Conservation (phyloP, 2,329 filamentous ascomycete genomes). For the Orbilia oligospora region DNA sequence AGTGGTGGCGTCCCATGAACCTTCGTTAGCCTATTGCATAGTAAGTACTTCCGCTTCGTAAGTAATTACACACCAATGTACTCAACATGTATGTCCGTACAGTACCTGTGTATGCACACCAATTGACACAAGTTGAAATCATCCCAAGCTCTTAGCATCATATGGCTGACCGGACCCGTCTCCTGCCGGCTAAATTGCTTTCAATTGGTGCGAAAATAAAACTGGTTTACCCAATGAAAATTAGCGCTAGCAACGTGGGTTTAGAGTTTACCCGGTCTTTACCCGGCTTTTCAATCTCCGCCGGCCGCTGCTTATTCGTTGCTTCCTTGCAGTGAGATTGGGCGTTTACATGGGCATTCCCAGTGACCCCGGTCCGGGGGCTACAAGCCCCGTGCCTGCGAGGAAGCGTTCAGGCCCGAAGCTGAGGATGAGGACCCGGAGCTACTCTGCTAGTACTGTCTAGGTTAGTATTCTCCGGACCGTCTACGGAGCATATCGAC, state of each 20-base stretch:
- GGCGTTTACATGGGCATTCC: slow-evolving; percentile 9
- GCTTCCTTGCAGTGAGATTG: slow-evolving; percentile 11
- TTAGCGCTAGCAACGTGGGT: slow-evolving; percentile 50
- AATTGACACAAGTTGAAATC: slow-evolving; percentile 2
- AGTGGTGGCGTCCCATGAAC: slow-evolving; percentile 53
- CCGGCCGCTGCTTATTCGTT: slow-evolving; percentile 22
- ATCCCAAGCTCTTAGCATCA: neutral
- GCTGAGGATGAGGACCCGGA: neutral
- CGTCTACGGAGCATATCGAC: slow-evolving; percentile 18
- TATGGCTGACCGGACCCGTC: slow-evolving; percentile 42
- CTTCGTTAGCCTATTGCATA: slow-evolving; percentile 3
- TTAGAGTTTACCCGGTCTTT: slow-evolving; percentile 58
- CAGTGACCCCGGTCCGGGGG: slow-evolving; percentile 33
- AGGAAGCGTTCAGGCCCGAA: neutral
- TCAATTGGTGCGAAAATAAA: slow-evolving; percentile 60
- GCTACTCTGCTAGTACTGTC: neutral
- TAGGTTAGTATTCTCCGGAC: slow-evolving; percentile 11
- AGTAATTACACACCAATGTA: no score
- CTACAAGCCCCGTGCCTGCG: neutral
- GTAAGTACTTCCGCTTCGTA: no score
- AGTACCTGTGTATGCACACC: no score
- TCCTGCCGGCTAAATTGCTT: slow-evolving; percentile 60
- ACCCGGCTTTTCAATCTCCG: slow-evolving; percentile 57
- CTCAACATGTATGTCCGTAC: no score
- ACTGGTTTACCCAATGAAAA: slow-evolving; percentile 50